Conservation (phyloP, 192 early-diverging fungal species). For the Podila minutissima region DNA sequence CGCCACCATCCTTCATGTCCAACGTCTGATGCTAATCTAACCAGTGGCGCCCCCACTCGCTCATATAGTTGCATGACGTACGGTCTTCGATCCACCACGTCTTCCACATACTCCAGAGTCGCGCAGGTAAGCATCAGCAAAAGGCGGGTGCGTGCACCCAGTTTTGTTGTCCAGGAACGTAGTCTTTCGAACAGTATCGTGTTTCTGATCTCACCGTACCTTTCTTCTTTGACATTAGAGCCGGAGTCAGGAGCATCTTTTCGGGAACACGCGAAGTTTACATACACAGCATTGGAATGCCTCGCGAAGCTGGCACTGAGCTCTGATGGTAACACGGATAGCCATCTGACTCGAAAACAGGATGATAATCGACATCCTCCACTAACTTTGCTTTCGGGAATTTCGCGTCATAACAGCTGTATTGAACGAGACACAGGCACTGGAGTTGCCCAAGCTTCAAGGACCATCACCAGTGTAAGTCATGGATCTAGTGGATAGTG, state of each 20-base stretch:
- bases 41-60: no score
- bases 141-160: no score
- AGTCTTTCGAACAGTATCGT: neutral
- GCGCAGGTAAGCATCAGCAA: slow-evolving; percentile 13
- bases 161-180: no score
- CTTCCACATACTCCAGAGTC: slow-evolving; percentile 45
- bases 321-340: slow-evolving; percentile 18
- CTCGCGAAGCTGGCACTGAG: slow-evolving; percentile 28
- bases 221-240: slow-evolving; percentile 9
- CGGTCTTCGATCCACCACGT: slow-evolving; percentile 39
- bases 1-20: no score
- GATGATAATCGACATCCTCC: neutral
- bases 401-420: slow-evolving; percentile 6
- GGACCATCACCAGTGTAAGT: slow-evolving; percentile 49
- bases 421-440: slow-evolving; percentile 32
- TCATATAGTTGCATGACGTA: slow-evolving; percentile 31
- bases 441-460: slow-evolving; percentile 31
- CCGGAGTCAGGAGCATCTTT: slow-evolving; percentile 18
- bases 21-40: no score
- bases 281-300: slow-evolving; percentile 33
- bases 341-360: neutral
- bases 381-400: neutral
- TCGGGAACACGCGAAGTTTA: slow-evolving; percentile 39
- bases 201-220: neutral
- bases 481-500: neutral